phyloP scores from a whole-genome alignment of 768 basidiomycete genomes.

The Flagelloscypha sp. region DNA sequence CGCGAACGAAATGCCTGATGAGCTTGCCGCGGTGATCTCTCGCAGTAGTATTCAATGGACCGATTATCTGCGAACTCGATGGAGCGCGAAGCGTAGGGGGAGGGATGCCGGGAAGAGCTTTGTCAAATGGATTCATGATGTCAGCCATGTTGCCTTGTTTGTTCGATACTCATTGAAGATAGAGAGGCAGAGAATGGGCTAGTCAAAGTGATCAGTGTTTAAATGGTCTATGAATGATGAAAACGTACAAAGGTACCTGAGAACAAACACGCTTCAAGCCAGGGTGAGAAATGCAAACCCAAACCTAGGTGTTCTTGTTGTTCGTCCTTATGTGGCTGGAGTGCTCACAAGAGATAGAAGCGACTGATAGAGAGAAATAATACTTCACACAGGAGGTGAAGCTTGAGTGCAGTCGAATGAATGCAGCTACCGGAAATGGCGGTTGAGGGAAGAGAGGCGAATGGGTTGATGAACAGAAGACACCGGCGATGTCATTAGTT shows the following conservation, averaged over 20 bases:
- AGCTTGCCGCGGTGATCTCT: conserved; percentile 32
- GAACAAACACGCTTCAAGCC: conserved; percentile 7
- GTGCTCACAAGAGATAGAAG: too few relatives aligned
- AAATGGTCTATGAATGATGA: not conserved
- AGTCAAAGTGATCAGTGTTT: not conserved
- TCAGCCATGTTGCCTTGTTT: not conserved
- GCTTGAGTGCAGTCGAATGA: too few relatives aligned
- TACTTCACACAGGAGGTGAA: too few relatives aligned
- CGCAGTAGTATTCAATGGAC: conserved; percentile 24
- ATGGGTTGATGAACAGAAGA: conserved; percentile 8
- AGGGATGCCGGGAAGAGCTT: conserved; percentile 5
- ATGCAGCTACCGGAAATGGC: too few relatives aligned
- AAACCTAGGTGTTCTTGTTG: too few relatives aligned
- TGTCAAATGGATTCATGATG: not conserved
- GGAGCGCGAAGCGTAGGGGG: too few relatives aligned
- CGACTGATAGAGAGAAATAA: too few relatives aligned
- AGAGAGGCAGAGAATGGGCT: not conserved
- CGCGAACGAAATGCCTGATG: conserved; percentile 31
- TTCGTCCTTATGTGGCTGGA: too few relatives aligned
- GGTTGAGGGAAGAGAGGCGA: not conserved
- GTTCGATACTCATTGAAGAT: not conserved
- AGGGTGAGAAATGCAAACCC: too few relatives aligned
- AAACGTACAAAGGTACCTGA: not conserved
- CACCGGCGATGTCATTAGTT: conserved; percentile 5
- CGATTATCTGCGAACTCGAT: not conserved